Percentiles rank a stretch among this genome's conserved stretches.
These are phyloP conservation scores for Eucalyptus microcorys DNA, from an alignment of 345 rosid species.

Conservation along the genomic window DNA sequence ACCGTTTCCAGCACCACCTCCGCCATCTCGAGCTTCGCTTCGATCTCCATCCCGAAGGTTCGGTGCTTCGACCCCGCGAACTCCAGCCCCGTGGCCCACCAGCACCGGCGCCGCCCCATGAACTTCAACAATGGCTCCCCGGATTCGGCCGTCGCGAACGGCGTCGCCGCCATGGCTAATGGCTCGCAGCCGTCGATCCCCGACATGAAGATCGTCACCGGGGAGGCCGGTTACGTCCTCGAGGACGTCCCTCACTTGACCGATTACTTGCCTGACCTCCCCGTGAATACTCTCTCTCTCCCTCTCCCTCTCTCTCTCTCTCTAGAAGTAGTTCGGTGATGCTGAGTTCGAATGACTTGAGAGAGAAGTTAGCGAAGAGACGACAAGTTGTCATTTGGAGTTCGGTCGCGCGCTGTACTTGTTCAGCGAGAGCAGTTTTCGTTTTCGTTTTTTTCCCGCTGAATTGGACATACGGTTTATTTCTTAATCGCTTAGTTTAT, in stretches of 20 bases:
- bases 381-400: background rate
- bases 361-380: background rate
- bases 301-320: background rate
- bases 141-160: background rate
- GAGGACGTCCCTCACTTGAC: conserved; percentile 43
- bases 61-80: conserved; percentile 30
- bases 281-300: conserved; percentile 2
- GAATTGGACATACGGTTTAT: background rate
- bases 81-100: background rate
- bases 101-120: background rate
- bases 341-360: background rate
- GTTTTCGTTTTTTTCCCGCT: background rate
- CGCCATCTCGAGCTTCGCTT: conserved; percentile 24
- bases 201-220: conserved; percentile 16
- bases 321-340: background rate
- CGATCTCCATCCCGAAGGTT: conserved; percentile 4
- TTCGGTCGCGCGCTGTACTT: background rate
- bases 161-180: background rate
- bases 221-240: conserved; percentile 30
- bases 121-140: background rate
- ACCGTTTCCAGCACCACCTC: background rate
- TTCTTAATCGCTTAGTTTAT: background rate
- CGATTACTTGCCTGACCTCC: conserved; percentile 31
- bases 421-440: background rate
- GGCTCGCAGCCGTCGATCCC: background rate